Evolutionary conservation across 257 asterid genomes (phyloP).

Genomic region (Voacanga thouarsii): DNA sequence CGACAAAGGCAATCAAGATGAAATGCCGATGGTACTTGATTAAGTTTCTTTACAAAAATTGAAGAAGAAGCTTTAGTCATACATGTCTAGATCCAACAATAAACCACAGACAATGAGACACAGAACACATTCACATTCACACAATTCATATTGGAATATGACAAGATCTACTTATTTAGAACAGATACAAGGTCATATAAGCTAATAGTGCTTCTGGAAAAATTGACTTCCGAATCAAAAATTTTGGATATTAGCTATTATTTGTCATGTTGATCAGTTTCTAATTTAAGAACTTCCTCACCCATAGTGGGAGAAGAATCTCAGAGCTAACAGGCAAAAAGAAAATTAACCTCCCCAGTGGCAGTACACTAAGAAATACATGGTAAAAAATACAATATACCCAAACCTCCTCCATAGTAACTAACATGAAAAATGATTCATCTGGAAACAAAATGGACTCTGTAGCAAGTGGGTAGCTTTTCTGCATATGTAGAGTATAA

Average conservation of each 20-base stretch:
- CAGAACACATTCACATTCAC: not conserved
- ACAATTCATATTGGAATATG: not conserved
- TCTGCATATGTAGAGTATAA: not conserved
- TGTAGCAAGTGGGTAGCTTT: not conserved
- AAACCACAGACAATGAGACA: not conserved
- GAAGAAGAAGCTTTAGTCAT: constrained; percentile 10
- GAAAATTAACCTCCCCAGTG: not conserved
- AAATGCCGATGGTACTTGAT: not conserved
- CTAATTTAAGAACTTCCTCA: not conserved
- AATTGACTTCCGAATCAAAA: not conserved
- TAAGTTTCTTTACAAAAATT: not conserved
- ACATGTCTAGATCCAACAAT: not conserved
- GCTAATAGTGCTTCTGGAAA: not conserved
- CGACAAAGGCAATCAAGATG: constrained; percentile 7
- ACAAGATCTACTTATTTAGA: not conserved
- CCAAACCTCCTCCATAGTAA: not conserved
- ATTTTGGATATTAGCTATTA: not conserved
- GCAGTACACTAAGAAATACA: not conserved
- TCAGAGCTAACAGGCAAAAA: not conserved
- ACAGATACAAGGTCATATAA: not conserved
- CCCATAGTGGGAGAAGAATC: not conserved
- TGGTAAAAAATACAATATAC: not conserved
- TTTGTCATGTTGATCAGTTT: not conserved
- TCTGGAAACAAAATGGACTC: not conserved
- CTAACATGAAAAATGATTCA: not conserved